Conservation (phyloP, 331 rosid genomes). For the Spiraea crenata region DNA sequence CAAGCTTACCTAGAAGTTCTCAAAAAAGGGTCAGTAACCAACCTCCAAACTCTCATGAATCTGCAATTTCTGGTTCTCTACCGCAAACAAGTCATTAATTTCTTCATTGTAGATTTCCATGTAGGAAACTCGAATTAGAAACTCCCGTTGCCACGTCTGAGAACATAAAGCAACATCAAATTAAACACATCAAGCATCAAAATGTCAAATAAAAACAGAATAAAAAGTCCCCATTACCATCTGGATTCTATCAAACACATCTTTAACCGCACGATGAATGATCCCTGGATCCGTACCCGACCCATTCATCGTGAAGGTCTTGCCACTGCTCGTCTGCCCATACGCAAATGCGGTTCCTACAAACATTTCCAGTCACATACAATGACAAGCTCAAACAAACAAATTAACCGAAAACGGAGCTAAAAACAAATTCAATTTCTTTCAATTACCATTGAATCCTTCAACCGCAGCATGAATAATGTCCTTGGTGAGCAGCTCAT, state of each 20-base stretch:
- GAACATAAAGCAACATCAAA: conserved; percentile 3
- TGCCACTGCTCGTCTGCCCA: conserved; percentile 99
- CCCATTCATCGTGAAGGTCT: conserved; percentile 98
- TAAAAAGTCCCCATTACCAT: conserved; percentile 34
- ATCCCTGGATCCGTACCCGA: conserved; percentile 74
- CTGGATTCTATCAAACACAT: conserved; percentile 64
- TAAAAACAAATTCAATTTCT: background rate
- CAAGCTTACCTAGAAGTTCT: background rate
- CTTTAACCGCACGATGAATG: conserved; percentile 76
- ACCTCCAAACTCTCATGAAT: conserved; percentile 98
- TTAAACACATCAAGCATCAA: conserved; percentile 1
- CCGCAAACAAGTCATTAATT: conserved; percentile 78
- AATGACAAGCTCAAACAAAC: background rate
- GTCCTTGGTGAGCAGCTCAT: conserved; percentile 77
- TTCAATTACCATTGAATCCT: conserved; percentile 72
- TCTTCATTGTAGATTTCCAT: conserved; percentile 98
- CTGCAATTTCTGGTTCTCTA: conserved; percentile 85
- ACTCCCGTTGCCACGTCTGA: conserved; percentile 77
- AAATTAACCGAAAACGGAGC: background rate
- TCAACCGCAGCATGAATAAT: conserved; percentile 77
- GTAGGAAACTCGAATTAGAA: conserved; percentile 83
- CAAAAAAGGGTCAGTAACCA: conserved; percentile 18
- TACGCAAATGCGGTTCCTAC: conserved; percentile 97
- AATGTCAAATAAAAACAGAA: background rate
- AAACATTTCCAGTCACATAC: background rate